phyloP scores from a whole-genome alignment of 441 rosid species.

The Gossypium lobatum region DNA sequence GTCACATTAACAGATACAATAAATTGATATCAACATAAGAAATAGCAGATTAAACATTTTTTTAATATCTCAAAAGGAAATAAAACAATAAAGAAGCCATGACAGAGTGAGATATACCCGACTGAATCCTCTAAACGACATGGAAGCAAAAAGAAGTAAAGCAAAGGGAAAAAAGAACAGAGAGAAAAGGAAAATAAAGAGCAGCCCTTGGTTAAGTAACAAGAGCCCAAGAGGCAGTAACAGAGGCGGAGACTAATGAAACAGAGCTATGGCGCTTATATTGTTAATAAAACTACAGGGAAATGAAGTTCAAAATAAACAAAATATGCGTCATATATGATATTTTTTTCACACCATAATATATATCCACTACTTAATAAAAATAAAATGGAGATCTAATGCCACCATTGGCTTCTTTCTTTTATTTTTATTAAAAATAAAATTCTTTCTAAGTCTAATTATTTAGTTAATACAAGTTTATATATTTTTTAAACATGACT shows the following conservation, averaged over 20 bases:
- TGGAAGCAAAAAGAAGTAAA: constrained; percentile 19
- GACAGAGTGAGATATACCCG: constrained; percentile 33
- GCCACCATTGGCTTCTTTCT: not conserved
- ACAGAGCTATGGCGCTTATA: not conserved
- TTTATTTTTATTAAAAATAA: not conserved
- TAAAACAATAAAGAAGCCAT: not conserved
- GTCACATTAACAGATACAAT: not conserved
- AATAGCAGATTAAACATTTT: not conserved
- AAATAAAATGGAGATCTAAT: not conserved
- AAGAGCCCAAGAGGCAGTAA: not conserved
- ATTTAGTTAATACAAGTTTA: too few relatives aligned
- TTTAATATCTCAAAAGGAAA: not conserved
- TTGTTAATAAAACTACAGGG: not conserved
- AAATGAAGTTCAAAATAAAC: not conserved
- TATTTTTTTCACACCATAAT: not conserved
- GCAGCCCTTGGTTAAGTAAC: not conserved
- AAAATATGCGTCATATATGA: not conserved
- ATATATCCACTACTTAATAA: not conserved
- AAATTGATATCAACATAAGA: not conserved
- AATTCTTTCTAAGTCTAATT: too few relatives aligned
- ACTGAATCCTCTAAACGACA: constrained; percentile 46
- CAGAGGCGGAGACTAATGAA: not conserved
- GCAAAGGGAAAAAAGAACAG: not conserved
- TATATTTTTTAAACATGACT: too few relatives aligned
- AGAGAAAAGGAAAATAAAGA: not conserved